Conservation (phyloP, 2,329 filamentous ascomycete genomes). For the Apiospora koreana region DNA sequence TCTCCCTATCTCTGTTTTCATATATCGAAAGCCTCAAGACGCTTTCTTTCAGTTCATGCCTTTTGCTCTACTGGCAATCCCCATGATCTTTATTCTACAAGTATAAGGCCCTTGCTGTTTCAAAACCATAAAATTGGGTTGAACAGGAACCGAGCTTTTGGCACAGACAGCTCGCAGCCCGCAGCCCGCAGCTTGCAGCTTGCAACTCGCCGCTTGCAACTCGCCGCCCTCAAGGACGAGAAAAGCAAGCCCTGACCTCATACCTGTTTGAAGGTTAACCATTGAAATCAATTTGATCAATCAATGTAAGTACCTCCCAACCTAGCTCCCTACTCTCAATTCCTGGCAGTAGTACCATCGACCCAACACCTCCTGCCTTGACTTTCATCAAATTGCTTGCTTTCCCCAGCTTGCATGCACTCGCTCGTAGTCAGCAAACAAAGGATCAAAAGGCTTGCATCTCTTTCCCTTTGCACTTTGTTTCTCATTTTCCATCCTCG, state of each 20-base stretch:
- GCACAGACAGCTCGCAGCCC: too few species aligned
- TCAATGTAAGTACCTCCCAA: too few species aligned
- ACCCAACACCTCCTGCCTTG: background rate
- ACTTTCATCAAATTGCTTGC: background rate
- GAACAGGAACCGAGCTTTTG: background rate
- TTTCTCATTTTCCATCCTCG: background rate
- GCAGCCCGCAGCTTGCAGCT: too few species aligned
- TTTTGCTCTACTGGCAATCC: background rate
- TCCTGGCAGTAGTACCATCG: background rate
- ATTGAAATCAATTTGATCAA: too few species aligned
- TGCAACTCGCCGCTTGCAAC: too few species aligned
- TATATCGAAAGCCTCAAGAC: background rate
- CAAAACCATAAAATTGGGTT: background rate
- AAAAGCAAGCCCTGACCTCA: conserved; percentile 2
- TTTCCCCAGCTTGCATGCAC: background rate
- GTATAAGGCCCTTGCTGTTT: background rate
- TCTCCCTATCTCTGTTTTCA: background rate
- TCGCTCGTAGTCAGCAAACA: conserved; percentile 7
- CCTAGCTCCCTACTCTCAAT: too few species aligned
- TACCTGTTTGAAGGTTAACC: too few species aligned
- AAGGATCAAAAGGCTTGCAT: conserved; percentile 4
- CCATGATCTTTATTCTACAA: background rate
- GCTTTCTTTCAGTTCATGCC: background rate
- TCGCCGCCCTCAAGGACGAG: background rate
- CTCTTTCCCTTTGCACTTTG: background rate